Percentiles rank a stretch among this genome's conserved stretches.
Conservation (phyloP, 129 eudicot genomes). For the Silybum marianum region DNA sequence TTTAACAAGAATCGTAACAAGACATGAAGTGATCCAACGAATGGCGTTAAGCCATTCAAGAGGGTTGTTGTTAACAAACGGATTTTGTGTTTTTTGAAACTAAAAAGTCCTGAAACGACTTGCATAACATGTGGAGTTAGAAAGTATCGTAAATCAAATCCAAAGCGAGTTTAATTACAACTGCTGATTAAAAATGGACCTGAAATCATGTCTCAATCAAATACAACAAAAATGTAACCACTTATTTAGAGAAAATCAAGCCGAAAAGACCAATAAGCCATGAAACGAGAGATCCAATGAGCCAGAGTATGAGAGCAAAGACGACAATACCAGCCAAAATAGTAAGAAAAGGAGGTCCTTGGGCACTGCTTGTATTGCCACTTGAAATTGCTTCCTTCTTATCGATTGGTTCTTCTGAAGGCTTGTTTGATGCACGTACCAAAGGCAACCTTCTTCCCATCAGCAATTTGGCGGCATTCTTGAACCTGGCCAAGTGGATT, state of each 20-base stretch:
- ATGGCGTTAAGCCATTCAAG: not conserved
- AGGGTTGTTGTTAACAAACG: not conserved
- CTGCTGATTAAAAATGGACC: not conserved
- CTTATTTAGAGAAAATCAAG: conserved; percentile 51
- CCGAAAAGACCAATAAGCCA: conserved; percentile 63
- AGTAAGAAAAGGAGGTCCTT: conserved; percentile 75
- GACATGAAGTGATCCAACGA: not conserved
- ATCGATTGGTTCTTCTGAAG: conserved; percentile 37
- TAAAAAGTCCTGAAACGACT: not conserved
- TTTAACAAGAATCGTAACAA: not conserved
- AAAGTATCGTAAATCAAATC: not conserved
- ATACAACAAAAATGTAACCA: conserved; percentile 2
- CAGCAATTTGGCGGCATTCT: conserved; percentile 31
- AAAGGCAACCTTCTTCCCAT: conserved; percentile 27
- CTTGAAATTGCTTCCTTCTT: conserved; percentile 29
- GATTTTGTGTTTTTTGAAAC: not conserved
- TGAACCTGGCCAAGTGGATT: conserved; percentile 40
- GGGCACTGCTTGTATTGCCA: conserved; percentile 30
- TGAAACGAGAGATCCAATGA: conserved; percentile 55
- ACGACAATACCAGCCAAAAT: conserved; percentile 74
- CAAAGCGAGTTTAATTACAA: conserved; percentile 14
- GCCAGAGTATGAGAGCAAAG: conserved; percentile 46
- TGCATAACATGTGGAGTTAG: not conserved
- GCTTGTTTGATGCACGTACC: conserved; percentile 42
- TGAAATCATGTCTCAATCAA: not conserved